Evolutionary conservation across 768 basidiomycete genomes (phyloP), one percentile per base, ranked within the genome.

Genomic region (Dendrothele bispora): DNA sequence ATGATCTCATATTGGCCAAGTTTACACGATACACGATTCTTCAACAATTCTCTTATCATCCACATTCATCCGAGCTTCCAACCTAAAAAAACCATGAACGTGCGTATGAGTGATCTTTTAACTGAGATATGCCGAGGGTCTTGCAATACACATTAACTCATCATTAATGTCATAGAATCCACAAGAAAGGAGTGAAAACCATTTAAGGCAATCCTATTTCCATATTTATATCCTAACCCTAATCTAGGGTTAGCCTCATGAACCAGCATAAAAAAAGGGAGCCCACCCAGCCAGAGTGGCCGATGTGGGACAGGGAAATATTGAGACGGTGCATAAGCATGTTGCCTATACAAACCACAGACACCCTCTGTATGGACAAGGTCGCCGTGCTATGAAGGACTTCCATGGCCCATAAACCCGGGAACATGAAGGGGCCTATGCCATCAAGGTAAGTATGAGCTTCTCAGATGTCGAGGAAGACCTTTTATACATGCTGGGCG

Each of bases 401-500:
- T 25, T 46, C 34, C 30, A 32, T n/a, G 20, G 45, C 45, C 45
- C 45, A 46, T 36, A 46, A 37, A 46, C 45, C 45, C 32, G 34
- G 45, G 21, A 25, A 46, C 15, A 4, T 36, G 45, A 46, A 46
- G 45, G 45, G 45, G 45, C 45, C 15, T 46, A 36, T 46, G 45
- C 45, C 45, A 46, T 46, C 45, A 46, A 46, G 45, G 45, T 46
- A 46, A 46, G 45, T 46, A 46, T 46, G 45, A 38, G 36, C 15
- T 38, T 21, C 22, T 11, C 0, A 4, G 1, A 4, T 38, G 35
- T 38, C 35, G 7, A 10, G 4, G 30, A 26, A 34, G 11, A 1
- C 7, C 7, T 1, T 46, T 25, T 46, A 46, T 46, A 46, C 35
- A 2, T 5, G 2, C 14, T 22, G 20, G 1, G 15, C 11, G 36